These are phyloP conservation scores for Podospora fimiseda DNA, from an alignment of 495 filamentous ascomycete species.

Conservation along the genomic window DNA sequence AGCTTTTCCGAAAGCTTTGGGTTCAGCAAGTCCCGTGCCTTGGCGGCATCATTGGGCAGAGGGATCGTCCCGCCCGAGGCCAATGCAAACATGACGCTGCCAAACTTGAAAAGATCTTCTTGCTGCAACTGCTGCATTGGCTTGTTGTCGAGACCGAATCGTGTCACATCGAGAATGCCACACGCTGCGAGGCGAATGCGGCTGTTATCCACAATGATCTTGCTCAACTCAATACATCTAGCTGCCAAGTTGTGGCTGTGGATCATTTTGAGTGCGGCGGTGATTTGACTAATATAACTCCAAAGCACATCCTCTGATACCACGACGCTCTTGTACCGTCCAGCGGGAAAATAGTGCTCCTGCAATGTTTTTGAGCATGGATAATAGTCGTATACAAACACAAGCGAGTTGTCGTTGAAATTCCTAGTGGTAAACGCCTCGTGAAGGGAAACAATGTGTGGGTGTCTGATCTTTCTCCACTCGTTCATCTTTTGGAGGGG, in stretches of 20 bases:
- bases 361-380: conserved; percentile 83
- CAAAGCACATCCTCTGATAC: conserved; percentile 77
- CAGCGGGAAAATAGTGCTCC: conserved; percentile 68
- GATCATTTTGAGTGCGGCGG: conserved; percentile 80
- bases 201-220: conserved; percentile 72
- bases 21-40: conserved; percentile 62
- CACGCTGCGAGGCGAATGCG: conserved; percentile 87
- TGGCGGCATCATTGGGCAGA: conserved; percentile 51
- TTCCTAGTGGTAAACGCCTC: conserved; percentile 88
- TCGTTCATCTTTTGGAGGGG: conserved; percentile 70
- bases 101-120: conserved; percentile 82
- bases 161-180: conserved; percentile 77
- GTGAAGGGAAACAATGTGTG: conserved; percentile 77
- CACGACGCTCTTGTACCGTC: conserved; percentile 37
- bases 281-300: conserved; percentile 88
- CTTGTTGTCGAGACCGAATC: conserved; percentile 57
- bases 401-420: conserved; percentile 90
- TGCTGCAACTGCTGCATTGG: conserved; percentile 70
- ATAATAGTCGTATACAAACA: conserved; percentile 91
- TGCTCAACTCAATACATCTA: conserved; percentile 72
- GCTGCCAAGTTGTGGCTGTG: conserved; percentile 77
- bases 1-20: conserved; percentile 67
- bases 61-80: conserved; percentile 54
- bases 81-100: conserved; percentile 72
- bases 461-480: conserved; percentile 85